phyloP scores from a whole-genome alignment of 805 yeast species.

The Tetrapisispora phaffii region DNA sequence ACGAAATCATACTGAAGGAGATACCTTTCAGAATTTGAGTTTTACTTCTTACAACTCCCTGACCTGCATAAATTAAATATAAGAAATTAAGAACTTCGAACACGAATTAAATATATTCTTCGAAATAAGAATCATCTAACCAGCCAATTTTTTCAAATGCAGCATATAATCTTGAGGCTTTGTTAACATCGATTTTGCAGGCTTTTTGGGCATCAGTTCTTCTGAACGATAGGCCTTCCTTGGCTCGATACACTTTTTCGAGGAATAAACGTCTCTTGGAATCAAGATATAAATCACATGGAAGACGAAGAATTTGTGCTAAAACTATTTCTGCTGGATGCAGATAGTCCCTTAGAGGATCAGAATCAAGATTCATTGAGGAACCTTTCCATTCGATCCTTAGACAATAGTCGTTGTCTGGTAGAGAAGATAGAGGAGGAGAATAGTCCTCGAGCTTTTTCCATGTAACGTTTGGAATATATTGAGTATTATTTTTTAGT shows the following conservation, averaged over 20 bases:
- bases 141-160: slow-evolving; percentile 87
- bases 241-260: slow-evolving; percentile 72
- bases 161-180: slow-evolving; percentile 80
- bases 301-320: slow-evolving; percentile 78
- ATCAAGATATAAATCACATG: slow-evolving; percentile 70
- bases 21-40: neutral
- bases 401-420: slow-evolving; percentile 54
- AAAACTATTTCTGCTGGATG: slow-evolving; percentile 85
- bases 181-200: slow-evolving; percentile 90
- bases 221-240: slow-evolving; percentile 65
- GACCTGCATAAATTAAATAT: neutral
- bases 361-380: slow-evolving; percentile 77
- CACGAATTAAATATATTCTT: slow-evolving; percentile 2
- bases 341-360: slow-evolving; percentile 58
- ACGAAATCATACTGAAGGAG: neutral
- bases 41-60: neutral
- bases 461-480: slow-evolving; percentile 42
- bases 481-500: slow-evolving; percentile 15
- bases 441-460: slow-evolving; percentile 68
- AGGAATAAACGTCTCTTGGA: slow-evolving; percentile 74
- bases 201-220: slow-evolving; percentile 97
- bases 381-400: slow-evolving; percentile 96
- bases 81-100: neutral
- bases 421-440: slow-evolving; percentile 57
- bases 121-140: slow-evolving; percentile 67